Evolutionary conservation across 148 eudicot genomes (phyloP), one percentile per base, ranked within the genome.

Genomic region (Arbutus unedo): DNA sequence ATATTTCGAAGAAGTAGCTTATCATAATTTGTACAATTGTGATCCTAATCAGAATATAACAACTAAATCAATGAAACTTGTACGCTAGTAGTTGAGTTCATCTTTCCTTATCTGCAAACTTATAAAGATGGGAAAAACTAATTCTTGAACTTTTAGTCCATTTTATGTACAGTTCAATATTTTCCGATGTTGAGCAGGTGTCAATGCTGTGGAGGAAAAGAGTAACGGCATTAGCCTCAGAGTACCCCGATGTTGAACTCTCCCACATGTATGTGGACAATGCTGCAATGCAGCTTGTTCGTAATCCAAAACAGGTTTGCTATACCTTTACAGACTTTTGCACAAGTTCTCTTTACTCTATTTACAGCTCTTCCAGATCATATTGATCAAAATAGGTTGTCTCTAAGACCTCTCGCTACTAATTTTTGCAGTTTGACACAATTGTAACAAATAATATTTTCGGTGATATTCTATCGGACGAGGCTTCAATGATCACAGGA

Each of bases 271-370:
- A 94, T 88, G 89, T 94, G 68, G 99, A 96, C 85, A 96, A 96
- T 88, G 98, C 98, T 84, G 99, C 99, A 53, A 96, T 96, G 99
- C 99, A 94, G 88, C 97, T 96, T 80, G 90, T 96, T 85, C 95
- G 99, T 76, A 84, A 96, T 88, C 99, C 99, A 5, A 96, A 91
- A 85, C 99, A 96, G 97, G 99, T 94, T 74, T 72, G 55, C 54
- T 2, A 49, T 10, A 19, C 70, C 11, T 31, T 14, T 19, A 7
- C 62, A 23, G 47, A 55, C 43, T 71, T 74, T 13, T 81, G 21
- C 5, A 67, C 25, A 53, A 62, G 56, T 67, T 76, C 21, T 54
- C 31, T 66, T 21, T 80, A 11, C 44, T 13, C 81, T 64, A 62
- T 67, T 76, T 6, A 9, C 6, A 51, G 67, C 43, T 54, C 11